A percentile compares a stretch with the other conserved stretches of the same genome.
Conservation (phyloP, 2,329 filamentous ascomycete species). For the Elsinoe necatrix region DNA sequence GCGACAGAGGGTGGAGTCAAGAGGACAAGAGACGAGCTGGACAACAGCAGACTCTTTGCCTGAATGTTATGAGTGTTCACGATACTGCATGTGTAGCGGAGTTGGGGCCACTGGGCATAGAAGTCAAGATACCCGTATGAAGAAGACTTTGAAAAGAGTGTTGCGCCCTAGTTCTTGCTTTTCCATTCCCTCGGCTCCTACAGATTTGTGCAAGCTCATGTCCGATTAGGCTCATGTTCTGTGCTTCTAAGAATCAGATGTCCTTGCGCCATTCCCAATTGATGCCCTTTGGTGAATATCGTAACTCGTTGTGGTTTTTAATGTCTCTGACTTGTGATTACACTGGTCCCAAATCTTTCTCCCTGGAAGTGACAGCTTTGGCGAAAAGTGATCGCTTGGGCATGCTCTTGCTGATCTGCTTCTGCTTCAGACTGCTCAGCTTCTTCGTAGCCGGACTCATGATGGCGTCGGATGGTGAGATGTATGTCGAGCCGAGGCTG, state of each 20-base stretch:
- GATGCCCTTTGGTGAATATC: neutral
- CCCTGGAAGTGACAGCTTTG: conserved; percentile 15
- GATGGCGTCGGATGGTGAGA: conserved; percentile 81
- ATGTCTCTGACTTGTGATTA: conserved; percentile 4
- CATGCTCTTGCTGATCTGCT: conserved; percentile 60
- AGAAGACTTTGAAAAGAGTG: neutral
- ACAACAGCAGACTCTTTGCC: conserved; percentile 67
- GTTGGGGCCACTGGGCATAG: neutral
- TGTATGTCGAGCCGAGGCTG: conserved; percentile 46
- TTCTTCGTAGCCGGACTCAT: conserved; percentile 81
- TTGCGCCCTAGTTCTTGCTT: neutral
- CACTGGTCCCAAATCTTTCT: conserved; percentile 17
- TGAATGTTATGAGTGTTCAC: conserved; percentile 34
- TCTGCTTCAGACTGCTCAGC: conserved; percentile 70
- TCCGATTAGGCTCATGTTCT: neutral
- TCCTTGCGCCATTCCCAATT: neutral
- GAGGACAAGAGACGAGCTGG: conserved; percentile 60
- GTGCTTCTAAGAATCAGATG: neutral
- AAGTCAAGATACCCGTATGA: conserved; percentile 4
- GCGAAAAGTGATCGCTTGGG: conserved; percentile 18
- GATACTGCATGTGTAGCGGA: neutral
- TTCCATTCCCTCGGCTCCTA: neutral
- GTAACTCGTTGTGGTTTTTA: neutral
- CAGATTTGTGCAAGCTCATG: neutral
- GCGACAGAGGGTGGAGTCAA: conserved; percentile 56